phyloP scores from a whole-genome alignment of 768 basidiomycete species.

The Russula sp. region DNA sequence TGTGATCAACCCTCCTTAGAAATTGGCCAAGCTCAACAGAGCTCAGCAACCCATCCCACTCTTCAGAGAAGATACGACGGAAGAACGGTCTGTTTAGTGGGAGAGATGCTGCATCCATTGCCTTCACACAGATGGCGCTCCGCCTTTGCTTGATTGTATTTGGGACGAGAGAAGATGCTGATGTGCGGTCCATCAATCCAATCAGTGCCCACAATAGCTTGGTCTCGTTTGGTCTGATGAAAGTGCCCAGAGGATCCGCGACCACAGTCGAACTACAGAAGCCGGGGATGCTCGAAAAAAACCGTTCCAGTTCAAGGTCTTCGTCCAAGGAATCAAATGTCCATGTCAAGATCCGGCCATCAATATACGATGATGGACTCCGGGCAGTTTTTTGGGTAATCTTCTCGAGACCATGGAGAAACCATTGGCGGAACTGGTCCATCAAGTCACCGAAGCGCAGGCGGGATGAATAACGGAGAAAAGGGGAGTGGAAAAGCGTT shows the following conservation, averaged over 20 bases:
- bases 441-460: background rate
- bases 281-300: background rate
- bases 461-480: background rate
- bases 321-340: background rate
- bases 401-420: background rate
- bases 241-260: background rate
- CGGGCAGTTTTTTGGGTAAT: background rate
- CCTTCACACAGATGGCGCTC: background rate
- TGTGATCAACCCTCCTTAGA: background rate
- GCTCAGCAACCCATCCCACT: constrained; percentile 1
- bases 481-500: background rate
- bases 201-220: background rate
- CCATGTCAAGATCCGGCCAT: background rate
- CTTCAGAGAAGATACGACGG: background rate
- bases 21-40: constrained; percentile 5
- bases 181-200: background rate
- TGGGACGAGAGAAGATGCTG: background rate
- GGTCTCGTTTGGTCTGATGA: background rate
- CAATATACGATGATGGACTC: background rate
- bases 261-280: background rate
- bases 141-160: background rate
- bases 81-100: background rate
- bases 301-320: constrained; percentile 1
- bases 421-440: background rate
- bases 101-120: background rate